Evolutionary conservation across 2,329 filamentous ascomycete species (phyloP), one percentile per base, ranked within the genome.

Genomic region (Alternaria brassicae): DNA sequence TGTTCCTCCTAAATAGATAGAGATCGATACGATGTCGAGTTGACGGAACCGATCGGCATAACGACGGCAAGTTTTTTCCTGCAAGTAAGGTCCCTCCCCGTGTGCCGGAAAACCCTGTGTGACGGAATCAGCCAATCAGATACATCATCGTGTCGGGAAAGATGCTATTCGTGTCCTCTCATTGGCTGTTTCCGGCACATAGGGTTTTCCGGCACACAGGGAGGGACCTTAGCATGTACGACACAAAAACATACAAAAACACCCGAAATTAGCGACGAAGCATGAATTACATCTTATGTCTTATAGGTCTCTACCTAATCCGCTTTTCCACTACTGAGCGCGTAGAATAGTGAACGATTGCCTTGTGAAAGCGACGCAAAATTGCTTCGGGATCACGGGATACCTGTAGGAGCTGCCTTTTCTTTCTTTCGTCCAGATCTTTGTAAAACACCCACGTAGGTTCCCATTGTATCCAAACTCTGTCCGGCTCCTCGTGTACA

Each of bases 391-490:
- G 55, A 55, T 61, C 27, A 39, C 53, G 9, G 9, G 4, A 54
- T 37, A 56, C 12, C 21, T 32, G 27, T 25, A 59, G 13, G 17
- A 59, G 56, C 42, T 41, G 10, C 23, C 42, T 23, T 45, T 51
- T 58, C 42, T 55, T 63, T 1, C 8, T 50, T 42, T 56, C 21
- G 17, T 39, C 34, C 7, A 63, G 23, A 44, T 63, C 51, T 54
- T 61, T 12, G 37, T 58, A 56, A 32, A 57, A 45, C 25, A 63
- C 61, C 61, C 36, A 63, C n/a, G 58, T 63, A 34, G 55, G 61
- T 48, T 63, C 55, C 61, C 19, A 63, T 36, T 63, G 52, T 53
- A 63, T 44, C 61, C 28, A 63, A 44, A 63, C 61, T 44, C 17
- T 53, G 6, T 51, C 54, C 10, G 12, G 3, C 48, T 63, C 39